Conservation (phyloP, 257 asterid genomes). For the Solanum pennellii region DNA sequence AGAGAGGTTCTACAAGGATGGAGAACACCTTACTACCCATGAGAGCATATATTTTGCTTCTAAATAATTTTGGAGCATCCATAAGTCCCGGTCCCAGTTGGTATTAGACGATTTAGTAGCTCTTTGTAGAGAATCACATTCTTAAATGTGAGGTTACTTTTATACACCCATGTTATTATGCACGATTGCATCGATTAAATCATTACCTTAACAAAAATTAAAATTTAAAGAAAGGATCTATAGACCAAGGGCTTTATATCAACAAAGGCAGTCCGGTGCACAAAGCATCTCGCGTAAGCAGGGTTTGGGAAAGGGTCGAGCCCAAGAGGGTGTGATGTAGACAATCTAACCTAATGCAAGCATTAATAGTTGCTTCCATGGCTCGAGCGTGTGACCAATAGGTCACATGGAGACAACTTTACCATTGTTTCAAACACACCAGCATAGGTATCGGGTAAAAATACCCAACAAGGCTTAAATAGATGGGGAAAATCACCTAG, state of each 20-base stretch:
- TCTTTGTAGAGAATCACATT: neutral
- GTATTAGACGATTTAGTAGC: neutral
- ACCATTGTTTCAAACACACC: neutral
- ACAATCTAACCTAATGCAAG: neutral
- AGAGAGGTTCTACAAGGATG: neutral
- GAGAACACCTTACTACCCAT: neutral
- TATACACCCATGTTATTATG: neutral
- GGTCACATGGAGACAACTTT: neutral
- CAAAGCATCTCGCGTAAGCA: neutral
- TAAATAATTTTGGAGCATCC: neutral
- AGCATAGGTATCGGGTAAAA: neutral
- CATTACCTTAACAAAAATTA: neutral
- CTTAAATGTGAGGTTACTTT: neutral
- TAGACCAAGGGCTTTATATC: neutral
- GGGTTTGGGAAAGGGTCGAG: neutral
- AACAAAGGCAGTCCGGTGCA: neutral
- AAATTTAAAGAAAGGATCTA: neutral
- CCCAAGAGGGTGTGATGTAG: neutral
- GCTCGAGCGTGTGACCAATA: neutral
- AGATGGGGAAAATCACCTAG: neutral
- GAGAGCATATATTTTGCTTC: neutral
- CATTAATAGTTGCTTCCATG: neutral
- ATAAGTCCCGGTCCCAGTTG: neutral
- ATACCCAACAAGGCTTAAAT: neutral
- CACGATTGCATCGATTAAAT: neutral